Base-by-base conservation (phyloP, 1,139 yeast species). In the Yamadazyma siamensis region DNA sequence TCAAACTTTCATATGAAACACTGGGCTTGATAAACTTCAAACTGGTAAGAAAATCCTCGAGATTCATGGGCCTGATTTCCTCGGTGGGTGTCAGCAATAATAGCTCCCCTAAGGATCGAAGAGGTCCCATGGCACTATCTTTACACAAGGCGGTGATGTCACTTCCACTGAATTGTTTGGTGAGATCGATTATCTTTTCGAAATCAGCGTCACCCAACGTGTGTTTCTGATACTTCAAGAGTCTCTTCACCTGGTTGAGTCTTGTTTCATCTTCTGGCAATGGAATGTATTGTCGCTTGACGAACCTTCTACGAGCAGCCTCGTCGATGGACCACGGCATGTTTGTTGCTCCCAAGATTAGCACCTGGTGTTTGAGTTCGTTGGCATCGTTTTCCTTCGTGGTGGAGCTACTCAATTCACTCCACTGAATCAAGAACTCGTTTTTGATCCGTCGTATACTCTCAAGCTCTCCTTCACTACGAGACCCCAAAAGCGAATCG, bases 321-420 rank as follows among this genome's bases (percentile, higher is more conserved):
- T 94, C 98, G 58, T 91, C 99, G 40, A 91, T 89, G 3, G 88
- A 83, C 99, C 99, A 91, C 0, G 99, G 99, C 42, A 91, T 59
- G 54, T 91, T 91, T 0, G 99, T 91, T 1, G 98, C 98, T 0
- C 97, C 98, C 23, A 91, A 64, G 4, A 91, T 95, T 19, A 91
- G 68, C 3, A 91, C 98, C 34, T 97, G 65, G 39, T 61, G 56
- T 22, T 58, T 61, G 15, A 43, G 24, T 13, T 65, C 70, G 17
- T 35, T 32, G 25, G 78, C 79, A 20, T 76, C 72, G 42, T 77
- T 82, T 25, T 74, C 82, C 9, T 68, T 71, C 3, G 64, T 59
- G 10, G 53, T 40, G 0, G 97, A 96, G 40, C 84, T 82, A 19
- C 95, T 87, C 27, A 91, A 65, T 40, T 89, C 94, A 29, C 94